Evolutionary conservation across 371 early-diverging fungal genomes (phyloP).

Genomic region (Chytridium lagenaria): DNA sequence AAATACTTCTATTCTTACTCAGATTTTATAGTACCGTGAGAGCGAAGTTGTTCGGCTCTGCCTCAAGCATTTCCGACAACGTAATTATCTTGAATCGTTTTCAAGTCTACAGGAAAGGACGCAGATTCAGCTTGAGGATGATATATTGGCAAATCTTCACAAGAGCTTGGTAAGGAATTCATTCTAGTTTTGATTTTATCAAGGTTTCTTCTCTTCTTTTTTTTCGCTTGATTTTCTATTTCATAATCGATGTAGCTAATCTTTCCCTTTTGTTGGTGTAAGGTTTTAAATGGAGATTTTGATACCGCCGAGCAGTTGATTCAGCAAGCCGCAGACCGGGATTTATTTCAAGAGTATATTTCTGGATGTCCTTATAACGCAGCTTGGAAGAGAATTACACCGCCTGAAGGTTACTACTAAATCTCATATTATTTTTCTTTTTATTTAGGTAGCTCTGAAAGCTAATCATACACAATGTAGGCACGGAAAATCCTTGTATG

Average conservation of each 20-base stretch:
- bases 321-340: conserved; percentile 57
- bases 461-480: not conserved
- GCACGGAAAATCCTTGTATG: conserved; percentile 44
- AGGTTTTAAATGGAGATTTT: conserved; percentile 76
- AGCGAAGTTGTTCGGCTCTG: conserved; percentile 81
- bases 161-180: conserved; percentile 51
- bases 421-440: conserved; percentile 7
- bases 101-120: conserved; percentile 69
- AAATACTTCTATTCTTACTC: conserved; percentile 5
- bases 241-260: too few species aligned
- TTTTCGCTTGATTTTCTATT: too few species aligned
- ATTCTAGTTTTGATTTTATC: not conserved
- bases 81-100: conserved; percentile 76
- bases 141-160: conserved; percentile 78
- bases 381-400: conserved; percentile 69
- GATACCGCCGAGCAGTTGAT: conserved; percentile 73
- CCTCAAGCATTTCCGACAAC: conserved; percentile 87
- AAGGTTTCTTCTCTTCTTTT: not conserved
- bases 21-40: conserved; percentile 67
- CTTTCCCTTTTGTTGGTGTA: conserved; percentile 16
- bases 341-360: conserved; percentile 77
- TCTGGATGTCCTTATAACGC: conserved; percentile 69
- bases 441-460: not conserved
- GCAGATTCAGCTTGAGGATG: conserved; percentile 74
- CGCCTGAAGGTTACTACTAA: conserved; percentile 29